Evolutionary conservation across 306 rosid genomes (phyloP), one percentile per base, ranked within the genome.

Genomic region (Macrotyloma uniflorum): DNA sequence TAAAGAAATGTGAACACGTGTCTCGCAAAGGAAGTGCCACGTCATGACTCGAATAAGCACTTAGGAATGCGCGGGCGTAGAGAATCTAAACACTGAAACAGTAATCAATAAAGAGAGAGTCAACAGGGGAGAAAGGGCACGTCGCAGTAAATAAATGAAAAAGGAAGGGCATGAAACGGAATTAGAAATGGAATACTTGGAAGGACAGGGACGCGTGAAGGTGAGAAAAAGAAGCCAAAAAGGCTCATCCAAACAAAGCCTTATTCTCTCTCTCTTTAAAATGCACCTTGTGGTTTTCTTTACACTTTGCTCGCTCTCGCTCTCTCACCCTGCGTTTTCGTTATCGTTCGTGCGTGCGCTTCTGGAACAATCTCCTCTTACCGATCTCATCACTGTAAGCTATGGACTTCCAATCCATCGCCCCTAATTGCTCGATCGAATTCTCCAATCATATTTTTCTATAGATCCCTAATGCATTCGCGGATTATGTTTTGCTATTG

Each of bases 311-410:
- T 54, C 55, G n/a, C 49, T 12, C 23, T 50, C 19, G 9, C 47
- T 12, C 22, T 61, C 45, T 62, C 14, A 4, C 13, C 70, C 74
- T 76, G 85, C 89, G 75, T 79, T 64, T 72, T 78, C 74, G 66
- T 58, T 79, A 81, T 88, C 87, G 84, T 79, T 5, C 53, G 4
- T 50, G 82, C 20, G 12, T 50, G 82, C 90, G 86, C 91, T 85
- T 84, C 88, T 78, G 89, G 74, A 84, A 74, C 89, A 89, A 84
- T 86, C 94, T 86, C 93, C 89, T 85, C 85, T 85, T 74, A 85
- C 77, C 87, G 93, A 88, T 92, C 97, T 86, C 89, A 83, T 70
- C 73, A 77, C 96, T 92, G 98, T 94, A 79, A 85, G 98, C 81
- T 69, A 35, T 75, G 1, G 15, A 83, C 58, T 71, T 83, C 61